Percentiles rank a stretch among this genome's conserved stretches.
These are phyloP conservation scores for Trametes villosa DNA, from an alignment of 768 basidiomycete species.

Conservation along the genomic window DNA sequence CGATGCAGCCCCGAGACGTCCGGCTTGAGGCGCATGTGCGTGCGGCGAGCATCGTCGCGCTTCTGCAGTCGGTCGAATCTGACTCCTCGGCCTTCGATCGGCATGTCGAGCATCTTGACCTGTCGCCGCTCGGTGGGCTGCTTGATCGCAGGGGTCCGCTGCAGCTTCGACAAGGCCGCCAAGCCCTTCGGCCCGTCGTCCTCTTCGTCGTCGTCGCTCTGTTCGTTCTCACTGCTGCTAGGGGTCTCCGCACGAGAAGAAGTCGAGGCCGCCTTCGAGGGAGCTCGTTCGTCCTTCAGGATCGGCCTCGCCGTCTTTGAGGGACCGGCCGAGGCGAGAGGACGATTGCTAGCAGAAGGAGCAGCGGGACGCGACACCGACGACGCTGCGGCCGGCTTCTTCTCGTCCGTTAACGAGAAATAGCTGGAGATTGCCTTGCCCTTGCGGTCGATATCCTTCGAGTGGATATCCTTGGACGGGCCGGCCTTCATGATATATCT, in stretches of 20 bases:
- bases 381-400: constrained; percentile 42
- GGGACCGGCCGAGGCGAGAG: background rate
- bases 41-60: constrained; percentile 64
- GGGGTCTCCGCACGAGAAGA: constrained; percentile 43
- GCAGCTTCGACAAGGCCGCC: constrained; percentile 59
- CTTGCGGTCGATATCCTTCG: constrained; percentile 6
- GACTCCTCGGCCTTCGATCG: constrained; percentile 45
- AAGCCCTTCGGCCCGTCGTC: constrained; percentile 47
- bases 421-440: constrained; percentile 25
- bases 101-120: constrained; percentile 64
- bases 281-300: constrained; percentile 14
- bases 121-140: constrained; percentile 63
- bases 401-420: constrained; percentile 37
- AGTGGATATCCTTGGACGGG: constrained; percentile 2
- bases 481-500: constrained; percentile 14
- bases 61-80: constrained; percentile 55
- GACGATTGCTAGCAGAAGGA: background rate
- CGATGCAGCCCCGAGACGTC: constrained; percentile 81
- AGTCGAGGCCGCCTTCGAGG: constrained; percentile 25
- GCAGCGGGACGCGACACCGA: constrained; percentile 29
- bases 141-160: constrained; percentile 62
- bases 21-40: constrained; percentile 75
- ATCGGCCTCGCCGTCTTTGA: background rate
- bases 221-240: constrained; percentile 50
- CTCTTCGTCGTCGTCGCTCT: constrained; percentile 54